Percentiles rank a stretch among this genome's conserved stretches.
phyloP scores from a whole-genome alignment of 139 green algal species.

The Chlamydomonas incerta region DNA sequence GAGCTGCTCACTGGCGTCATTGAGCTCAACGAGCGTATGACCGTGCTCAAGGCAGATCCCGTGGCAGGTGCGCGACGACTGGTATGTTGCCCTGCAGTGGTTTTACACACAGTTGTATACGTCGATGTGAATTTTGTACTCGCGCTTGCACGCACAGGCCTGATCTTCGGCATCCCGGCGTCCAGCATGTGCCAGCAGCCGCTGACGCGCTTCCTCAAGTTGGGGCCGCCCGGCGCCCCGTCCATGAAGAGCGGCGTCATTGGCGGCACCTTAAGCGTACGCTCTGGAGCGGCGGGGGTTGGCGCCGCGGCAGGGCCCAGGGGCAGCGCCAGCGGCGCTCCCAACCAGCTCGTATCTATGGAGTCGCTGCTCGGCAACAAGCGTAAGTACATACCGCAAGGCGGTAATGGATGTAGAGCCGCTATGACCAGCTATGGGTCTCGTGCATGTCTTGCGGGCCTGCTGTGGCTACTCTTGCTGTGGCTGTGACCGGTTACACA shows the following conservation, averaged over 20 bases:
- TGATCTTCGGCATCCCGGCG: constrained; percentile 39
- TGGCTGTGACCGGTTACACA: no score
- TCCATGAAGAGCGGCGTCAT: background rate
- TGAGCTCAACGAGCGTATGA: constrained; percentile 30
- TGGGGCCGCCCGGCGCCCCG: background rate
- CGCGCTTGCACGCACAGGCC: background rate
- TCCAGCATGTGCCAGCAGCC: constrained; percentile 23
- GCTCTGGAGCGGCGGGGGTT: no score
- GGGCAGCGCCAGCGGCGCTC: background rate
- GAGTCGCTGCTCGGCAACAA: constrained; percentile 27
- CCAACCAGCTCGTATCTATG: constrained; percentile 12
- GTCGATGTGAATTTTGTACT: no score
- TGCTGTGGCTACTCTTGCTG: no score
- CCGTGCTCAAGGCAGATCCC: constrained; percentile 11
- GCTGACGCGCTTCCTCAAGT: constrained; percentile 33
- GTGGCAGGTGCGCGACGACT: constrained; percentile 8
- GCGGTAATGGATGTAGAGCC: no score
- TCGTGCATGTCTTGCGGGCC: no score
- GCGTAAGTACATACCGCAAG: constrained; percentile 7
- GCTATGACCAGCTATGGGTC: no score
- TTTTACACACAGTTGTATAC: no score
- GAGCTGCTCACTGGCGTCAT: constrained; percentile 41
- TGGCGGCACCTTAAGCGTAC: background rate
- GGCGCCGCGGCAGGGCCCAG: no score
- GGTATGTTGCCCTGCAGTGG: no score